These are phyloP conservation scores for Penstemon eatonii DNA, from an alignment of 257 asterid species.

Conservation along the genomic window DNA sequence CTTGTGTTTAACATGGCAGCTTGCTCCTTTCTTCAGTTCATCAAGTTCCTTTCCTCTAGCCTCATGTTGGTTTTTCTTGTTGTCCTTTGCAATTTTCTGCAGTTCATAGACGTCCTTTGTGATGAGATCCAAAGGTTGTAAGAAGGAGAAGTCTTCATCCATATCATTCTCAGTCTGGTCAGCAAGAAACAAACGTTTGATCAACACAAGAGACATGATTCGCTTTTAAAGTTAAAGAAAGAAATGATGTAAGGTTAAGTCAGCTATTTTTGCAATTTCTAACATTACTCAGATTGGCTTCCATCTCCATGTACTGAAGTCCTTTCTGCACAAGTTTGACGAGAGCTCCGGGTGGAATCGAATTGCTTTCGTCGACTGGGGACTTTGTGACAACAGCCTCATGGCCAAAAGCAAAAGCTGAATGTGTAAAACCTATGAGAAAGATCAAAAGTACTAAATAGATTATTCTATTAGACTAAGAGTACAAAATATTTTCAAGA, in stretches of 20 bases:
- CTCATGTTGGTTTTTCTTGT: conserved; percentile 24
- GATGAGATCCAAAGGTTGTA: conserved; percentile 46
- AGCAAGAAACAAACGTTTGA: conserved; percentile 12
- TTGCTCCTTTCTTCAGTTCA: conserved; percentile 23
- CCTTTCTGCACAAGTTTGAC: conserved; percentile 45
- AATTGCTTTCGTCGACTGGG: conserved; percentile 30
- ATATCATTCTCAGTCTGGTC: conserved; percentile 37
- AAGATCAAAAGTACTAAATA: not conserved
- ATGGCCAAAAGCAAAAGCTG: conserved; percentile 45
- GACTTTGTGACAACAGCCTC: conserved; percentile 41
- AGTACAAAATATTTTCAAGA: no score
- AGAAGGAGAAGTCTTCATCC: conserved; percentile 38
- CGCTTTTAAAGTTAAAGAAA: not conserved
- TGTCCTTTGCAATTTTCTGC: conserved; percentile 29
- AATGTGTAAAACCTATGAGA: conserved; percentile 37
- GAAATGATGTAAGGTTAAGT: not conserved
- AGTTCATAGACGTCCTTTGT: conserved; percentile 38
- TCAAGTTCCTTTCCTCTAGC: conserved; percentile 32
- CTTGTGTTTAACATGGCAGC: conserved; percentile 3
- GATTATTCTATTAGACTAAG: no score
- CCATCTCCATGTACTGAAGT: conserved; percentile 45
- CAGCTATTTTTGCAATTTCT: conserved; percentile 29
- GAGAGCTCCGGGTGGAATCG: conserved; percentile 48
- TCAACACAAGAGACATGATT: conserved; percentile 10
- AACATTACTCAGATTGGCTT: conserved; percentile 48